phyloP scores from a whole-genome alignment of 805 yeast genomes.

The Cyberlindnera bimundalis region DNA sequence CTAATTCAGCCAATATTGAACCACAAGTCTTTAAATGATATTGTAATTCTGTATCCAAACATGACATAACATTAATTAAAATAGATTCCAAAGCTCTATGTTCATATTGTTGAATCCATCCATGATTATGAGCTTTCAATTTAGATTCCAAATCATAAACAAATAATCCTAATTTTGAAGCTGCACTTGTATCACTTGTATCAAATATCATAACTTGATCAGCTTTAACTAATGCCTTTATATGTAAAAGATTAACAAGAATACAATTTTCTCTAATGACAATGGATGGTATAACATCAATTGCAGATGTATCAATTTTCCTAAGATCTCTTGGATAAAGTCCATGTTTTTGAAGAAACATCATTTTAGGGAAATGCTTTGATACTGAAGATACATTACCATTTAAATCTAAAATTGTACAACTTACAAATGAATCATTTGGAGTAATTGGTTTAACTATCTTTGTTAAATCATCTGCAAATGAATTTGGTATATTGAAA shows the following conservation, averaged over 20 bases:
- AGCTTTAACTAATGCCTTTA: constrained; percentile 82
- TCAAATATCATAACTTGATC: constrained; percentile 85
- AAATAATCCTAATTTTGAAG: constrained; percentile 67
- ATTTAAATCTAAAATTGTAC: constrained; percentile 73
- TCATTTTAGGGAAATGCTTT: constrained; percentile 72
- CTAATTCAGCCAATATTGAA: constrained; percentile 62
- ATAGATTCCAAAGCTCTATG: constrained; percentile 82
- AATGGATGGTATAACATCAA: constrained; percentile 87
- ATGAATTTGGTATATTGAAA: constrained; percentile 12
- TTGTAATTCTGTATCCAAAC: constrained; percentile 71
- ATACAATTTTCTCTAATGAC: constrained; percentile 77
- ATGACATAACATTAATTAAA: constrained; percentile 73
- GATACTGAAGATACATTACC: constrained; percentile 81
- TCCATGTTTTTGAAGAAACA: constrained; percentile 68
- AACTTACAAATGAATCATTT: constrained; percentile 52
- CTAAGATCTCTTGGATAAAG: constrained; percentile 84
- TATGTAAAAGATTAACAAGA: constrained; percentile 77
- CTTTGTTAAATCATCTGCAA: constrained; percentile 20
- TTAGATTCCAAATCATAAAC: constrained; percentile 83
- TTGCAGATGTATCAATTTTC: constrained; percentile 67
- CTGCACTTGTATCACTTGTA: constrained; percentile 48
- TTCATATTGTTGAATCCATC: constrained; percentile 58
- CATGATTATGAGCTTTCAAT: constrained; percentile 41
- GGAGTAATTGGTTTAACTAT: constrained; percentile 36
- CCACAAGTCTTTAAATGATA: constrained; percentile 58